phyloP scores from a whole-genome alignment of 2,329 filamentous ascomycete species.

The Ophiostoma sp. region DNA sequence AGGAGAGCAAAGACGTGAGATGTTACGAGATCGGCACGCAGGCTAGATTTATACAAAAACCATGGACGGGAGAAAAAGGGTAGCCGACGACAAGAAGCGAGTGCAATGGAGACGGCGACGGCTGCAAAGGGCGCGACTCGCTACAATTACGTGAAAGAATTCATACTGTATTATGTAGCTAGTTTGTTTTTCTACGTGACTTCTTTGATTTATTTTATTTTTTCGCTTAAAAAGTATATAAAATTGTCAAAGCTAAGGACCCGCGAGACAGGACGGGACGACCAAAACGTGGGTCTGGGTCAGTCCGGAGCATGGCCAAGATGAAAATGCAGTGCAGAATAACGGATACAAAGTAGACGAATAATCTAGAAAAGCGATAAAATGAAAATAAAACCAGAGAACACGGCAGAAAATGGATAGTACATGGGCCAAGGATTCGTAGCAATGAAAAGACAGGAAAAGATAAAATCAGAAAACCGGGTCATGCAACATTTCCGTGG shows the following conservation, averaged over 20 bases:
- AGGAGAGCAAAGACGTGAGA: neutral
- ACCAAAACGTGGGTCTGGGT: constrained; percentile 11
- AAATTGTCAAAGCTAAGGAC: neutral
- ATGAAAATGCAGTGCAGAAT: neutral
- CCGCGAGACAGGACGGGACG: neutral
- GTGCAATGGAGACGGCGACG: neutral
- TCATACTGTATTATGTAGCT: neutral
- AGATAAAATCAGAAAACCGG: constrained; percentile 1
- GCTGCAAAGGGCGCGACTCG: neutral
- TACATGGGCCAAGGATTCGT: neutral
- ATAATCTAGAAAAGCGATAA: neutral
- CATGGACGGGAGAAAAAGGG: neutral
- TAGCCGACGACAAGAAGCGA: constrained; percentile 3
- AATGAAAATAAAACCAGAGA: neutral
- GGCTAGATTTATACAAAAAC: neutral
- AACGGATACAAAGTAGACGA: neutral
- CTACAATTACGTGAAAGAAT: neutral
- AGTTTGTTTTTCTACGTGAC: constrained; percentile 2
- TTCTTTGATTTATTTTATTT: neutral
- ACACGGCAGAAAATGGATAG: neutral
- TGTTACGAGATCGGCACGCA: neutral
- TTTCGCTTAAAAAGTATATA: too few species aligned
- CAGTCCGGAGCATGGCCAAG: constrained; percentile 9
- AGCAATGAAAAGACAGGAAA: neutral
- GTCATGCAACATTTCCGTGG: neutral